Conservation (phyloP, 2,329 filamentous ascomycete species). For the Colletotrichum chrysophilum region DNA sequence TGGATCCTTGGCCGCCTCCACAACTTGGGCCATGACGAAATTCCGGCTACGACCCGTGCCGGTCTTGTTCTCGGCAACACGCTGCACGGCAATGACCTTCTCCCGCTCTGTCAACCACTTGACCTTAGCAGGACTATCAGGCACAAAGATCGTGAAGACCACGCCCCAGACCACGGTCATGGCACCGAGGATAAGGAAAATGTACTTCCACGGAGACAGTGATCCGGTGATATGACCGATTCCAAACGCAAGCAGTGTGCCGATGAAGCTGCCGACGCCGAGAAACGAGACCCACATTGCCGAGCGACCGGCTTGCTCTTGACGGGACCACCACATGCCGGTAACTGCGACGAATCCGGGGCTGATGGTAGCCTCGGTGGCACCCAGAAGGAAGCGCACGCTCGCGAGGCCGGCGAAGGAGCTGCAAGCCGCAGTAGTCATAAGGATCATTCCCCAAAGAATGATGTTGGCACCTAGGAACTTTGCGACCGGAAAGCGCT, state of each 20-base stretch:
- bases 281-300: slow-evolving; percentile 43
- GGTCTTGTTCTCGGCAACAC: slow-evolving; percentile 32
- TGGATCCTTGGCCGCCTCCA: slow-evolving; percentile 26
- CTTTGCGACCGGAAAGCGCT: slow-evolving; percentile 30
- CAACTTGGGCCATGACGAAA: slow-evolving; percentile 11
- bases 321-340: slow-evolving; percentile 42
- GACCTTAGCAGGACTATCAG: slow-evolving; percentile 32
- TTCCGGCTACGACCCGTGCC: slow-evolving; percentile 22
- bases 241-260: slow-evolving; percentile 38
- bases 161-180: slow-evolving; percentile 31
- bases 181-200: slow-evolving; percentile 39
- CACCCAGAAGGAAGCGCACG: slow-evolving; percentile 40
- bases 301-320: slow-evolving; percentile 40
- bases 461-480: slow-evolving; percentile 34
- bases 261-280: slow-evolving; percentile 38
- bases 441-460: slow-evolving; percentile 34
- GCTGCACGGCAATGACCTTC: slow-evolving; percentile 30
- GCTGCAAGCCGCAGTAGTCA: slow-evolving; percentile 36
- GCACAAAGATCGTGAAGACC: slow-evolving; percentile 31
- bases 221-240: slow-evolving; percentile 33
- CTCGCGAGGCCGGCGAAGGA: slow-evolving; percentile 35
- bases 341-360: slow-evolving; percentile 42
- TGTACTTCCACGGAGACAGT: slow-evolving; percentile 35
- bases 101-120: slow-evolving; percentile 33
- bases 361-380: slow-evolving; percentile 37